Conservation (phyloP, 768 basidiomycete species). For the Coprinellus micaceus region DNA sequence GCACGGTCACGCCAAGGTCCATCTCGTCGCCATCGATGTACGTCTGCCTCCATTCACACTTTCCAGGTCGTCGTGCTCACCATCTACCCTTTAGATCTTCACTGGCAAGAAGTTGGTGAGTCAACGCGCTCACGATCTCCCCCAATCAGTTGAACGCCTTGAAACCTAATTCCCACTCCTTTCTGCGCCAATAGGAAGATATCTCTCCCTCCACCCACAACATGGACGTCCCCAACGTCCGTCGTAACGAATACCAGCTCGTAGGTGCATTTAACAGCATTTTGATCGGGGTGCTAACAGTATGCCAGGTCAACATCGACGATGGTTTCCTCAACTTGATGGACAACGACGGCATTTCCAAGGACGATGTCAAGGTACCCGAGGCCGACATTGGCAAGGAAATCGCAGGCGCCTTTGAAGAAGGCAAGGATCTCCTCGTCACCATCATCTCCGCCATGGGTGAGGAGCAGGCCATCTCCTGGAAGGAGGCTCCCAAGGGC, state of each 20-base stretch:
- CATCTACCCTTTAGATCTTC: conserved; percentile 71
- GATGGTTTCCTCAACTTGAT: conserved; percentile 96
- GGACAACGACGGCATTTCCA: conserved; percentile 70
- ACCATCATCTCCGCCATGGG: conserved; percentile 88
- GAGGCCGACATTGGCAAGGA: conserved; percentile 76
- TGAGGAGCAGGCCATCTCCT: conserved; percentile 88
- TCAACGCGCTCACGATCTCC: conserved; percentile 18
- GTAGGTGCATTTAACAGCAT: conserved; percentile 38
- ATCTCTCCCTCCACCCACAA: conserved; percentile 98
- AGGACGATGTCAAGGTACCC: conserved; percentile 94
- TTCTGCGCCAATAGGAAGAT: conserved; percentile 62
- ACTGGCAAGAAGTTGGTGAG: conserved; percentile 93
- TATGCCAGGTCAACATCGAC: conserved; percentile 76
- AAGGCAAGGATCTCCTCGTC: conserved; percentile 82
- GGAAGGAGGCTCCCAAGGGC: conserved; percentile 84
- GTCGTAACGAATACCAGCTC: conserved; percentile 86
- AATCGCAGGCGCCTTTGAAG: conserved; percentile 71
- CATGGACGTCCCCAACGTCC: conserved; percentile 98
- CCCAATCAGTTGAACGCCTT: not conserved
- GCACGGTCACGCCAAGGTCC: conserved; percentile 99
- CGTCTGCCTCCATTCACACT: conserved; percentile 29
- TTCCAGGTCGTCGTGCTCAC: conserved; percentile 10
- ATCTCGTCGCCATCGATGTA: conserved; percentile 95
- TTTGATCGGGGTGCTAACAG: conserved; percentile 9
- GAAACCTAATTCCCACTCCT: not conserved